Percentiles rank a stretch among this genome's conserved stretches.
Evolutionary conservation across 257 asterid species (phyloP).

Genomic region (Euphrasia confusa): DNA sequence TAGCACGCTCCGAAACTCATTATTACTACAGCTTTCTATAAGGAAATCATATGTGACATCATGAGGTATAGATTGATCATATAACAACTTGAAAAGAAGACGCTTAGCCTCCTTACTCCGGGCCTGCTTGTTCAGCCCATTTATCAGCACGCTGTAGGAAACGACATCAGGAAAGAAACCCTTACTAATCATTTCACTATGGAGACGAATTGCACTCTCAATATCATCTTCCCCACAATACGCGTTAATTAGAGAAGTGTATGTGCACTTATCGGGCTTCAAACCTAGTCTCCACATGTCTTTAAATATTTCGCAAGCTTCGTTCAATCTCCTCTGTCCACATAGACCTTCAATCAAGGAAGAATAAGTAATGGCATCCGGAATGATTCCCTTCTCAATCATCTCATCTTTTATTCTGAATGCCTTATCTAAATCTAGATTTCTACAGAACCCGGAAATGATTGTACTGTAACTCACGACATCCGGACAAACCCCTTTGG

Average conservation of each 20-base stretch:
- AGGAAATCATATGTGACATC: slow-evolving; percentile 59
- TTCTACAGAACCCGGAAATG: slow-evolving; percentile 58
- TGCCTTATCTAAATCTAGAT: slow-evolving; percentile 56
- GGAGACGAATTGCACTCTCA: slow-evolving; percentile 54
- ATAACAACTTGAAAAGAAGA: slow-evolving; percentile 59
- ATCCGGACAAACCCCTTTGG: slow-evolving; percentile 57
- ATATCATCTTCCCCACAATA: slow-evolving; percentile 66
- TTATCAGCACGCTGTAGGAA: slow-evolving; percentile 79
- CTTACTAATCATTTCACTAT: slow-evolving; percentile 62
- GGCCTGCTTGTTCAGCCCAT: slow-evolving; percentile 63
- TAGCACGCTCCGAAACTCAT: slow-evolving; percentile 43
- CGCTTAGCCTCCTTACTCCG: slow-evolving; percentile 71
- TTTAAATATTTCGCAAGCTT: slow-evolving; percentile 62
- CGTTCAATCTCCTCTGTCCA: slow-evolving; percentile 48
- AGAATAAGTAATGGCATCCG: slow-evolving; percentile 72
- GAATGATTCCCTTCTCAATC: slow-evolving; percentile 58
- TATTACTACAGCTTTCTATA: slow-evolving; percentile 60
- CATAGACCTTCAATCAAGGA: slow-evolving; percentile 83
- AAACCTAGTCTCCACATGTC: slow-evolving; percentile 61
- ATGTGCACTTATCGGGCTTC: slow-evolving; percentile 71
- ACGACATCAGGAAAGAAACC: slow-evolving; percentile 80
- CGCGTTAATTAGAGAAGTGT: slow-evolving; percentile 72
- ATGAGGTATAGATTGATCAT: slow-evolving; percentile 52
- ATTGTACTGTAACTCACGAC: slow-evolving; percentile 78
- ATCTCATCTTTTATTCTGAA: slow-evolving; percentile 61